These are phyloP conservation scores for Cyanidiococcus yangmingshanensis DNA, from an alignment of 23 red algal species.

Conservation along the genomic window DNA sequence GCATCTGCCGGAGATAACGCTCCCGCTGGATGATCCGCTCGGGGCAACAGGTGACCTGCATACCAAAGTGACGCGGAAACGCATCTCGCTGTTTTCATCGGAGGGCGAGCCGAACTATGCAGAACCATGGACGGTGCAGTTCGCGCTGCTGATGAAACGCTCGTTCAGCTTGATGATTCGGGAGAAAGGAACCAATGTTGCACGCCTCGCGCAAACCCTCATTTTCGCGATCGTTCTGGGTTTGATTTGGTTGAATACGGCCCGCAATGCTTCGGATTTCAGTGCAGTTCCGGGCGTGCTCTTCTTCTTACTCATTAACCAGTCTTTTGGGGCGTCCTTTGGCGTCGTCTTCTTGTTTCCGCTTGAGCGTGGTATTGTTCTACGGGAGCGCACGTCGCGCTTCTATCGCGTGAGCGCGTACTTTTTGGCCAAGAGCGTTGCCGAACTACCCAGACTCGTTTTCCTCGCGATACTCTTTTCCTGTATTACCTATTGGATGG, in stretches of 20 bases:
- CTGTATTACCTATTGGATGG: constrained; percentile 70
- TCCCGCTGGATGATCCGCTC: constrained; percentile 8
- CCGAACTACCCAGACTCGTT: constrained; percentile 62
- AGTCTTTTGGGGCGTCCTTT: constrained; percentile 73
- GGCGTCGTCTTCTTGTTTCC: constrained; percentile 84
- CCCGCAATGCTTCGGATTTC: constrained; percentile 31
- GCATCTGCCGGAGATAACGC: background rate
- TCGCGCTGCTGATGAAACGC: constrained; percentile 36
- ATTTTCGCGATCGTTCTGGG: constrained; percentile 76
- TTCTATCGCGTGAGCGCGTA: constrained; percentile 80
- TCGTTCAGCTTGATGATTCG: constrained; percentile 57
- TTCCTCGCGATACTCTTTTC: constrained; percentile 53
- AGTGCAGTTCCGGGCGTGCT: constrained; percentile 45
- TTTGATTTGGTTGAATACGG: constrained; percentile 80
- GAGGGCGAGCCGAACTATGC: constrained; percentile 30
- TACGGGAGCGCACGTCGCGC: constrained; percentile 58
- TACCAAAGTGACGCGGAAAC: background rate
- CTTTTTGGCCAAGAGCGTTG: constrained; percentile 54
- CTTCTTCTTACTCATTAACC: constrained; percentile 96
- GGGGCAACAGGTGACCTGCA: background rate
- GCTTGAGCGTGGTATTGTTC: constrained; percentile 75
- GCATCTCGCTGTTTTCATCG: background rate
- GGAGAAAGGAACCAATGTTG: constrained; percentile 52
- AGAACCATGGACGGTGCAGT: constrained; percentile 46
- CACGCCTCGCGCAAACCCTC: constrained; percentile 55